Evolutionary conservation across 805 yeast species (phyloP), one percentile per base, ranked within the genome.

Genomic region (Scheffersomyces coipomensis): DNA sequence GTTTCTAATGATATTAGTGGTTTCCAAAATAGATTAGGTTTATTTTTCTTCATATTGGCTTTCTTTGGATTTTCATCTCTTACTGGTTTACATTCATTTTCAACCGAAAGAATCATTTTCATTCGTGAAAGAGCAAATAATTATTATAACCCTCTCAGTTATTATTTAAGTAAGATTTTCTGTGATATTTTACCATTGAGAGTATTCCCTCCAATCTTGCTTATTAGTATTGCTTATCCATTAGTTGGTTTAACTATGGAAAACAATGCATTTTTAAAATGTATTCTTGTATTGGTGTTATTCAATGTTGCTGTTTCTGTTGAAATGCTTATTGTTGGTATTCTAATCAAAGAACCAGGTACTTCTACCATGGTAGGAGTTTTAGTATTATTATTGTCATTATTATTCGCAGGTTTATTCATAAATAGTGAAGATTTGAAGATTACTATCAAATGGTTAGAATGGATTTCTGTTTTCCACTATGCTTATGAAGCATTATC

Each of bases 131-230:
- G 99, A 40, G 89, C 98, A 5, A 93, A 93, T 58, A 91, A 91
- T 49, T 93, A 93, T 60, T 93, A 93, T 62, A 81, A 81, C 43
- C 96, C 99, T 12, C 58, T 83, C 38, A 83, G 95, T 43, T 93
- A 90, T 60, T 93, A 87, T 55, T 51, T 80, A 33, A 84, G 95
- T 49, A 93, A 93, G 57, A 83, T 93, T 26, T 43, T 89, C 2
- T 87, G 97, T 67, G 99, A 93, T 58, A 83, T 93, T 26, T 61
- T 93, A n/a, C 98, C 99, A 3, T 71, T 93, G 48, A 71, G 99
- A 48, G 79, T 93, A 1, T 72, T 93, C n/a, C 99, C 99, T 7
- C 99, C 99, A 2, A 65, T 90, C 3, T 68, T 93, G 22, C 68
- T 93, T 43, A 73, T 87, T 12, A 72, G 89, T 31, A 85, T 93